Evolutionary conservation across 768 basidiomycete species (phyloP), one percentile per base, ranked within the genome.

Genomic region (Leccinum uliginosum): DNA sequence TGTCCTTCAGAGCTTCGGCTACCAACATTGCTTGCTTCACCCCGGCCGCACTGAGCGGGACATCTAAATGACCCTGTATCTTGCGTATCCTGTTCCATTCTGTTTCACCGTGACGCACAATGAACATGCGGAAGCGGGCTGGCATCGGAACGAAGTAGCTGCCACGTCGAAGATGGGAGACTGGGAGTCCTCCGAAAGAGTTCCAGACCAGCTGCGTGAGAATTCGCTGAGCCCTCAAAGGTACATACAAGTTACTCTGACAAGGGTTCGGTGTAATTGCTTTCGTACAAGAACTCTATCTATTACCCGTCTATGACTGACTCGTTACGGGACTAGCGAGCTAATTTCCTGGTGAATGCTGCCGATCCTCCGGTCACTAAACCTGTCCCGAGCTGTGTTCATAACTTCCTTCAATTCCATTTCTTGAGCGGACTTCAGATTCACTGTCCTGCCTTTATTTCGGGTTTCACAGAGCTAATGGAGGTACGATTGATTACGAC

Each of bases 21-120:
- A 84, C 79, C 53, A 77, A 70, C 54, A 66, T 64, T 21, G 86
- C 86, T 68, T 93, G 89, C 53, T 73, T 72, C 48, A 77, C 53
- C 14, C 91, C 91, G 4, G 68, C 71, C 15, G 76, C 79, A 62
- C 91, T 91, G 65, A 93, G 76, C 40, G 69, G 60, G 7, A 84
- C 85, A 71, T 93, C 86, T 54, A 82, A 63, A 9, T 93, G 91
- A 40, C 91, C 91, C 75, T 93, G 90, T 46, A 89, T 79, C 55
- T 87, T 82, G 24, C 76, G 74, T 6, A 73, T 70, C 52, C 76
- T 72, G 70, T 91, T 91, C 65, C 80, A 84, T 43, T 83, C 78
- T 24, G 90, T 92, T 75, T 92, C 88, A 19, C 88, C 90, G 62
- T 92, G 90, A 44, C 90, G 83, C 50, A 90, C 78, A 59, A 90